Evolutionary conservation across 371 early-diverging fungal genomes (phyloP).

Genomic region (Rhizopus stolonifer): DNA sequence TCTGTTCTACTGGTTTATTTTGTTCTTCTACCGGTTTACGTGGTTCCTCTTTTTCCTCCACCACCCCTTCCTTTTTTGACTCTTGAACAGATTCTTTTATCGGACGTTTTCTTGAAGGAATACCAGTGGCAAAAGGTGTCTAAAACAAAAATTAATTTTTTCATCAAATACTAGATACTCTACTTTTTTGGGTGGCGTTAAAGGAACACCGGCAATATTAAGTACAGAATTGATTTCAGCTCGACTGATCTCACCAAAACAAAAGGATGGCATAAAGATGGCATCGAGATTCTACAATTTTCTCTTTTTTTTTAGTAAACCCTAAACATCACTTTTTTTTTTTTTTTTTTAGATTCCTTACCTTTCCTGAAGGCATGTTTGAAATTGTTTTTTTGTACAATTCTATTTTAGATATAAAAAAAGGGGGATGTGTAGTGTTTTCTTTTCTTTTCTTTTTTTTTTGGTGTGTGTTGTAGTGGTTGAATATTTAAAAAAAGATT

Average conservation of each 20-base stretch:
- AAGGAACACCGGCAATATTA: constrained; percentile 45
- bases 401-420: background rate
- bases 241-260: constrained; percentile 60
- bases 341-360: constrained; percentile 1
- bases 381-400: no score
- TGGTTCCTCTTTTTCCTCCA: background rate
- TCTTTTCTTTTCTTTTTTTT: background rate
- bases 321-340: no score
- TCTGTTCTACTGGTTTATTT: no score
- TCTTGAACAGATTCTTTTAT: constrained; percentile 6
- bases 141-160: constrained; percentile 6
- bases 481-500: background rate
- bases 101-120: constrained; percentile 18
- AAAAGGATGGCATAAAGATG: constrained; percentile 28
- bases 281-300: constrained; percentile 18
- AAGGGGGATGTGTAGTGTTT: background rate
- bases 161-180: constrained; percentile 10
- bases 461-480: no score
- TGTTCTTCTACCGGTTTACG: no score
- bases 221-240: constrained; percentile 61
- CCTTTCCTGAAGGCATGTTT: constrained; percentile 25
- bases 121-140: constrained; percentile 48
- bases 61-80: background rate
- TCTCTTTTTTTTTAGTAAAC: no score
- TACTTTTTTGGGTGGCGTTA: constrained; percentile 46